These are phyloP conservation scores for Haberlea rhodopensis DNA, from an alignment of 257 asterid genomes.

Conservation along the genomic window DNA sequence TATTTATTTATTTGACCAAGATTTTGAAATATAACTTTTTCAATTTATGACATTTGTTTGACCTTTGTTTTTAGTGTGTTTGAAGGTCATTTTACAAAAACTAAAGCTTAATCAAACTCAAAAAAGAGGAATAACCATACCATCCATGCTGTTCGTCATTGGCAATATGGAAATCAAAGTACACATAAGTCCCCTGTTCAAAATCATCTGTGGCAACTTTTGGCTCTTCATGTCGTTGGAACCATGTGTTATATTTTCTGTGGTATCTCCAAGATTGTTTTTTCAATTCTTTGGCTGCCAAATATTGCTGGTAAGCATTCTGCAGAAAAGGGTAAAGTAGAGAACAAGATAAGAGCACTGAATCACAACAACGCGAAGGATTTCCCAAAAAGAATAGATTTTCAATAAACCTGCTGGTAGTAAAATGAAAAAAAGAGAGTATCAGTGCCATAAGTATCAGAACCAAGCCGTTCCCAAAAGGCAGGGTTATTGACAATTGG, in stretches of 20 bases:
- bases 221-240: conserved; percentile 98
- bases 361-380: conserved; percentile 19
- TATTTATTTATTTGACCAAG: no score
- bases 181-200: conserved; percentile 94
- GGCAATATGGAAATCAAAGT: conserved; percentile 89
- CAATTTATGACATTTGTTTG: no score
- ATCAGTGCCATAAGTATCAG: conserved; percentile 89
- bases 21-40: no score
- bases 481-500: conserved; percentile 95
- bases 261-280: conserved; percentile 99
- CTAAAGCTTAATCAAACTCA: neutral
- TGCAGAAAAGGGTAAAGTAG: conserved; percentile 34
- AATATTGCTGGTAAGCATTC: conserved; percentile 96
- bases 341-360: conserved; percentile 23
- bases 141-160: conserved; percentile 96
- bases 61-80: no score
- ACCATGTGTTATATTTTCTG: conserved; percentile 95
- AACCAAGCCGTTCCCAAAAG: conserved; percentile 97
- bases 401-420: conserved; percentile 78
- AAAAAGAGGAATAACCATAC: conserved; percentile 38
- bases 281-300: conserved; percentile 96
- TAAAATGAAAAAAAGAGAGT: conserved; percentile 87
- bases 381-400: conserved; percentile 12
- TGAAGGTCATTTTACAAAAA: neutral
- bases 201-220: conserved; percentile 89